Percentiles rank a stretch among this genome's conserved stretches.
phyloP scores from a whole-genome alignment of 2,329 filamentous ascomycete species.

The Paecilomyces sp. region DNA sequence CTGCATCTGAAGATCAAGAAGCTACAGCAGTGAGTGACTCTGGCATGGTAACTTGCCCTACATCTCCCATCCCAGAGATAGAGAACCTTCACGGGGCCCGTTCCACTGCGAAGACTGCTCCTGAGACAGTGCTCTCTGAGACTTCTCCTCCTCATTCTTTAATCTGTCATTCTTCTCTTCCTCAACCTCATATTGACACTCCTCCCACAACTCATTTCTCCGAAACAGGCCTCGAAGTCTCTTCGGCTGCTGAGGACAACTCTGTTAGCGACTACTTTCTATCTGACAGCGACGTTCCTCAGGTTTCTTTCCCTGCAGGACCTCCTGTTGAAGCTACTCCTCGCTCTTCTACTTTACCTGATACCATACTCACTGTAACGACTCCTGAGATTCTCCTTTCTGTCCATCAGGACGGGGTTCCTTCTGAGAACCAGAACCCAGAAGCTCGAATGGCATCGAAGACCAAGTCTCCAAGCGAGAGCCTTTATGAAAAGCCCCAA shows the following conservation, averaged over 20 bases:
- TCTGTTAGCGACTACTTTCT: neutral
- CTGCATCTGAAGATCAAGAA: neutral
- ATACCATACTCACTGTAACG: neutral
- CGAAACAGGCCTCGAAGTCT: neutral
- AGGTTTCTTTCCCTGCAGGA: neutral
- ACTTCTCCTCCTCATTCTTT: neutral
- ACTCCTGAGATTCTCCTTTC: neutral
- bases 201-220: neutral
- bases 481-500: neutral
- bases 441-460: neutral
- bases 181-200: neutral
- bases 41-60: neutral
- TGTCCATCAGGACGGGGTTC: neutral
- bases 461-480: neutral
- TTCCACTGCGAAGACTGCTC: neutral
- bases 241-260: neutral
- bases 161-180: neutral
- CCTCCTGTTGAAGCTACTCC: neutral
- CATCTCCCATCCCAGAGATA: neutral
- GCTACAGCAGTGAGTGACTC: neutral
- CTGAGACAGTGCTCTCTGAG: neutral
- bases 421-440: neutral
- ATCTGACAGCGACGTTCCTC: neutral
- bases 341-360: neutral
- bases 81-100: constrained; percentile 9